Conservation (phyloP, 495 filamentous ascomycete genomes). For the Extremus antarcticus region DNA sequence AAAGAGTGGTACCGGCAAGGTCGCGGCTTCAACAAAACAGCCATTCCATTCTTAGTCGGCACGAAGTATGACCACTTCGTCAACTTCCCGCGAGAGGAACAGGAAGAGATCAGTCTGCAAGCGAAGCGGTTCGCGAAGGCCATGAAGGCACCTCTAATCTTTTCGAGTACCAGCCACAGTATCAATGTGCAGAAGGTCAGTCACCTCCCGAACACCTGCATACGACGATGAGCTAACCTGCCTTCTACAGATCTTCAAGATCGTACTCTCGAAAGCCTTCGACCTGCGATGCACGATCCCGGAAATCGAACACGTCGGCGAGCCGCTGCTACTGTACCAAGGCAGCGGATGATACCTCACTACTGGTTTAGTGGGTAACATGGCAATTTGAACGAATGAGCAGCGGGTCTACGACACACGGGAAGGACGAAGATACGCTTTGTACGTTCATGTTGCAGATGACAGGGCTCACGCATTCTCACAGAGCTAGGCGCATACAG, state of each 20-base stretch:
- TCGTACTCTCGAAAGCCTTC: conserved; percentile 95
- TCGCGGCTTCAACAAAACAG: conserved; percentile 97
- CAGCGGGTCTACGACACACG: neutral
- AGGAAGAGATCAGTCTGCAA: conserved; percentile 97
- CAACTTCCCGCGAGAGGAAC: conserved; percentile 92
- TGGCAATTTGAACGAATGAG: neutral
- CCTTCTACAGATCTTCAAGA: conserved; percentile 89
- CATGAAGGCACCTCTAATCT: conserved; percentile 94
- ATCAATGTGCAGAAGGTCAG: conserved; percentile 98
- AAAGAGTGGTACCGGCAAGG: conserved; percentile 99
- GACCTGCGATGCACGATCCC: conserved; percentile 98
- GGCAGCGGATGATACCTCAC: neutral
- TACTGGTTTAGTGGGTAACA: conserved; percentile 12
- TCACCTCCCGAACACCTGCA: neutral
- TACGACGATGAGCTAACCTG: too few relatives aligned
- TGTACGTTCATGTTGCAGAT: neutral
- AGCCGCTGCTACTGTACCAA: conserved; percentile 81
- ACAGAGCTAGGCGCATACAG: neutral
- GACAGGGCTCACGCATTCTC: neutral
- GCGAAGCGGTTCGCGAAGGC: conserved; percentile 93
- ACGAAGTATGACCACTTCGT: conserved; percentile 99
- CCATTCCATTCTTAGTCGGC: conserved; percentile 90
- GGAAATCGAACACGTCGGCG: conserved; percentile 93
- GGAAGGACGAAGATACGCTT: neutral
- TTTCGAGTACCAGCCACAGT: conserved; percentile 96